Percentiles rank a stretch among this genome's conserved stretches.
Evolutionary conservation across 352 stramenopile genomes (phyloP).

Genomic region (Thalassiosira livingstoniorum): DNA sequence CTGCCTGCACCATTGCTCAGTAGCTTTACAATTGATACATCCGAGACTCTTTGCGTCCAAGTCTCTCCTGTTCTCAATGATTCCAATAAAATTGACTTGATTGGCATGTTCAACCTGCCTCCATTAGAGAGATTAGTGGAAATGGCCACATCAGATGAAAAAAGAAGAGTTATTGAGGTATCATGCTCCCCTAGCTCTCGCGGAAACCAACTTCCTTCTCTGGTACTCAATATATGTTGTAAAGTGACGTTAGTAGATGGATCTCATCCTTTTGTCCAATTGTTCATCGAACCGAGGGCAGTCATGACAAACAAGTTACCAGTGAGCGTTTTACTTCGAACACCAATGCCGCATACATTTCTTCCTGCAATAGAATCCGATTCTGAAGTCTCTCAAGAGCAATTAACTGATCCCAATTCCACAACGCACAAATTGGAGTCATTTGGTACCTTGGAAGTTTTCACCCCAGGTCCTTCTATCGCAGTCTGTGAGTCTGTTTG

Average conservation of each 20-base stretch:
- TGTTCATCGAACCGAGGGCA: conserved; percentile 77
- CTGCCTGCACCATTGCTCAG: conserved; percentile 61
- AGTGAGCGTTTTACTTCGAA: conserved; percentile 73
- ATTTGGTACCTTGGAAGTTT: conserved; percentile 77
- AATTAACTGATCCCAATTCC: conserved; percentile 45
- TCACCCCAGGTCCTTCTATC: conserved; percentile 82
- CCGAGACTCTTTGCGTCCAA: conserved; percentile 68
- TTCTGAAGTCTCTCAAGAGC: neutral
- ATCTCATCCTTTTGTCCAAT: conserved; percentile 71
- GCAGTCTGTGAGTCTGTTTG: no score
- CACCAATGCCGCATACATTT: conserved; percentile 85
- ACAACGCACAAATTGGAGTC: conserved; percentile 66
- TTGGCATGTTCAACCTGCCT: conserved; percentile 70
- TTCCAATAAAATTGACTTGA: conserved; percentile 34
- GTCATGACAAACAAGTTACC: conserved; percentile 82
- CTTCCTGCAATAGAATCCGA: neutral
- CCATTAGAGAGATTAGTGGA: conserved; percentile 59
- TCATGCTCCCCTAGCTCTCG: conserved; percentile 52
- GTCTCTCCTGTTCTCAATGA: conserved; percentile 62
- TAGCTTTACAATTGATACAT: conserved; percentile 58
- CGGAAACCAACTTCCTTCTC: conserved; percentile 28
- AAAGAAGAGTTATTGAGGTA: conserved; percentile 58
- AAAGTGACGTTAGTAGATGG: conserved; percentile 70
- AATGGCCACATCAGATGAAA: conserved; percentile 65
- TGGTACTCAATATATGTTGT: conserved; percentile 63